phyloP scores from a whole-genome alignment of 768 basidiomycete genomes.

The Kwoniella bestiolae region DNA sequence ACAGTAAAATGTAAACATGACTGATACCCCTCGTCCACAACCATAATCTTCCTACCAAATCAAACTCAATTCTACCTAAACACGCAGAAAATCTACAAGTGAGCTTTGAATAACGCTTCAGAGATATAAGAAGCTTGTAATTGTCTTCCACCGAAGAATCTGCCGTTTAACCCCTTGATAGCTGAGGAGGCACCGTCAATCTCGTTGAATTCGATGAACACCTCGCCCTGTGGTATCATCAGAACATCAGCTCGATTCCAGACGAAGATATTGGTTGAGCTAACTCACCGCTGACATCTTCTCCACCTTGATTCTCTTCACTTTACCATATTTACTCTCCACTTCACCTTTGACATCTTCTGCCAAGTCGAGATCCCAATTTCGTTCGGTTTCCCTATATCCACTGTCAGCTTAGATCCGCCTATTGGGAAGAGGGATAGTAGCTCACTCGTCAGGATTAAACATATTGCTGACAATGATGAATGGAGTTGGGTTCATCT shows the following conservation, averaged over 20 bases:
- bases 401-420: constrained; percentile 15
- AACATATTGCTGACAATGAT: constrained; percentile 95
- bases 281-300: constrained; percentile 82
- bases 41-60: not conserved
- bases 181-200: constrained; percentile 81
- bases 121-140: constrained; percentile 86
- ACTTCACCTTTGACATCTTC: constrained; percentile 97
- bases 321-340: constrained; percentile 84
- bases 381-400: constrained; percentile 84
- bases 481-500: constrained; percentile 72
- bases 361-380: constrained; percentile 95
- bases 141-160: constrained; percentile 95
- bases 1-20: not conserved
- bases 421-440: not conserved
- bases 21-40: not conserved
- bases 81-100: constrained; percentile 32
- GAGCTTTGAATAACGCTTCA: constrained; percentile 70
- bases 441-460: constrained; percentile 84
- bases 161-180: constrained; percentile 86
- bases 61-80: constrained; percentile 2
- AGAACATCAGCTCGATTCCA: not conserved
- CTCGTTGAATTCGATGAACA: constrained; percentile 87
- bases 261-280: not conserved
- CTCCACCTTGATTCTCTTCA: constrained; percentile 87
- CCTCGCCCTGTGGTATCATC: constrained; percentile 73